Conservation (phyloP, 176 grass and related monocot genomes). For the Carex pumila region DNA sequence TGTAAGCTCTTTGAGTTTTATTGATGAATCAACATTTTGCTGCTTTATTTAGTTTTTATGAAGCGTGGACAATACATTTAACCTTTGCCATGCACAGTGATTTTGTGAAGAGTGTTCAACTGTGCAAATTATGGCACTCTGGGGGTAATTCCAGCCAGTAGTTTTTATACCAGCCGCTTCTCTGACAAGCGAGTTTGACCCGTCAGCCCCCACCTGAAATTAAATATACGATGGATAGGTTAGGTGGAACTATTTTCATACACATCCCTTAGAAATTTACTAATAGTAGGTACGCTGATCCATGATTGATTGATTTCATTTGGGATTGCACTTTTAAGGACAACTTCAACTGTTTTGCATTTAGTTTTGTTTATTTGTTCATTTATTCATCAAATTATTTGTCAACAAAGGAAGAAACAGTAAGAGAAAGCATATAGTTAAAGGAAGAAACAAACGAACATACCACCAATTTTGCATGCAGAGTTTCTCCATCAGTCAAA, state of each 20-base stretch:
- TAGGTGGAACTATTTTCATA: neutral
- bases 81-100: slow-evolving; percentile 63
- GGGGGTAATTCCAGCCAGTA: slow-evolving; percentile 73
- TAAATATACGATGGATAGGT: neutral
- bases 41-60: too few species aligned
- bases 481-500: slow-evolving; percentile 58
- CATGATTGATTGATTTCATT: neutral
- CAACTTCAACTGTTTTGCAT: neutral
- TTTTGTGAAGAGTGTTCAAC: slow-evolving; percentile 64
- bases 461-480: slow-evolving; percentile 94
- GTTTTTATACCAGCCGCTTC: slow-evolving; percentile 69
- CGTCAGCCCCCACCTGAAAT: slow-evolving; percentile 81
- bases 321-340: neutral
- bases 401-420: neutral
- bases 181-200: slow-evolving; percentile 78
- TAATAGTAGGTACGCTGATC: neutral
- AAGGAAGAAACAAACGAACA: slow-evolving; percentile 1
- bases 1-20: neutral
- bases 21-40: neutral
- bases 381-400: neutral
- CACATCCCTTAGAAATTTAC: neutral
- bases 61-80: neutral
- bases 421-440: neutral
- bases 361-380: neutral
- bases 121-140: slow-evolving; percentile 83